A percentile compares a stretch with the other conserved stretches of the same genome.
Evolutionary conservation across 441 rosid species (phyloP).

Genomic region (Erodium moschatum): DNA sequence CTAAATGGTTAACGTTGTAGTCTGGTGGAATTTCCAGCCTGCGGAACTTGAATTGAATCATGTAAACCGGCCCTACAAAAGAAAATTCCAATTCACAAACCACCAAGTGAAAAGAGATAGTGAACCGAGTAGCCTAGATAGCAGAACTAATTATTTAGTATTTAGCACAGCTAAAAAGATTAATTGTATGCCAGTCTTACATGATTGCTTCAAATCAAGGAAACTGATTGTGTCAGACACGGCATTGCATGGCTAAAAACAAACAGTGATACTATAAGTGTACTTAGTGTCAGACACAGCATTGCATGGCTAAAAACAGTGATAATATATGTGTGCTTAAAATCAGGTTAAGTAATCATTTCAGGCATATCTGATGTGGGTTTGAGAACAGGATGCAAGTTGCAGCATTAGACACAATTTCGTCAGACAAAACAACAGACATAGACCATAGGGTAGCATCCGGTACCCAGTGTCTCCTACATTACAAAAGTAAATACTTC

Average conservation of each 20-base stretch:
- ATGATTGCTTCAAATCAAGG: neutral
- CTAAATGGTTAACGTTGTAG: conserved; percentile 65
- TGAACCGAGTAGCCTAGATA: neutral
- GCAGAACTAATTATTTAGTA: neutral
- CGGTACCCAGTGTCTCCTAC: neutral
- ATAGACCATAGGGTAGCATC: neutral
- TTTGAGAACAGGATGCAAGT: neutral
- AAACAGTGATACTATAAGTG: neutral
- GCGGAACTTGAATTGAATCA: conserved; percentile 87
- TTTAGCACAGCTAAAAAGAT: neutral
- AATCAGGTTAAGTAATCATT: neutral
- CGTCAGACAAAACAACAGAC: neutral
- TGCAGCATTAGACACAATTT: too few relatives aligned
- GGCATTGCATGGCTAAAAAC: neutral
- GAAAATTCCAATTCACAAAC: conserved; percentile 14
- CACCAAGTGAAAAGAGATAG: conserved; percentile 12
- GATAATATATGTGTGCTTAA: neutral
- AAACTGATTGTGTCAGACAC: neutral
- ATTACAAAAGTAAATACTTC: neutral
- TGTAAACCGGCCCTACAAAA: conserved; percentile 60
- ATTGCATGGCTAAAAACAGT: neutral
- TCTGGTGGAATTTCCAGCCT: conserved; percentile 89
- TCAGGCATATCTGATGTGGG: neutral
- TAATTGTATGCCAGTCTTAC: neutral
- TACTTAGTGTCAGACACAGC: neutral